These are phyloP conservation scores for Dactylonectria macrodidyma DNA, from an alignment of 2,329 filamentous ascomycete species.

Conservation along the genomic window DNA sequence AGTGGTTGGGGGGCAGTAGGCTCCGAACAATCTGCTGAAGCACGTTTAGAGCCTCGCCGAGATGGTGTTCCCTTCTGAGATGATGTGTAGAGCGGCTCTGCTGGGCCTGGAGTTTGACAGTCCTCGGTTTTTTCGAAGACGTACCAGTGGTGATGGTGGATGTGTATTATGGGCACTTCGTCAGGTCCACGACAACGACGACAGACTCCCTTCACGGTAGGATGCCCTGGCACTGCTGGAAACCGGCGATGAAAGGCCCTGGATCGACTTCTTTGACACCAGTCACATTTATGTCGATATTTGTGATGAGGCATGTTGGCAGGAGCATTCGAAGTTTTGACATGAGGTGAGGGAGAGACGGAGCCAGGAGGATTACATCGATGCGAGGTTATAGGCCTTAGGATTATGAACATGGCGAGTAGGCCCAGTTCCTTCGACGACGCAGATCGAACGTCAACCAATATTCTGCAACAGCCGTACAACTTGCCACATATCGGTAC, in stretches of 20 bases:
- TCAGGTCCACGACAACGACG: too few relatives aligned
- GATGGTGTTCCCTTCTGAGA: too few relatives aligned
- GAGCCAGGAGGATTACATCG: slow-evolving; percentile 1
- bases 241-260: slow-evolving; percentile 4
- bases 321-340: slow-evolving; percentile 3
- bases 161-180: too few relatives aligned
- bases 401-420: neutral
- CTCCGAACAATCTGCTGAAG: too few relatives aligned
- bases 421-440: neutral
- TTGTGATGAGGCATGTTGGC: slow-evolving; percentile 8
- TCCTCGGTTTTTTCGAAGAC: neutral
- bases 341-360: slow-evolving; percentile 1
- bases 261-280: slow-evolving; percentile 1
- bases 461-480: too few relatives aligned
- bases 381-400: neutral
- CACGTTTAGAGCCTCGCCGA: too few relatives aligned
- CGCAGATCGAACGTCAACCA: too few relatives aligned
- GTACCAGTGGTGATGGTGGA: slow-evolving; percentile 2
- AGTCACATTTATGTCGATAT: slow-evolving; percentile 7
- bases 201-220: too few relatives aligned
- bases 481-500: too few relatives aligned
- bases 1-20: neutral
- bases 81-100: slow-evolving; percentile 22
- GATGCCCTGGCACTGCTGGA: neutral
- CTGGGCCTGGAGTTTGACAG: slow-evolving; percentile 5